These are phyloP conservation scores for Ascochyta clinopodiicola DNA, from an alignment of 2,329 filamentous ascomycete genomes.

Conservation along the genomic window DNA sequence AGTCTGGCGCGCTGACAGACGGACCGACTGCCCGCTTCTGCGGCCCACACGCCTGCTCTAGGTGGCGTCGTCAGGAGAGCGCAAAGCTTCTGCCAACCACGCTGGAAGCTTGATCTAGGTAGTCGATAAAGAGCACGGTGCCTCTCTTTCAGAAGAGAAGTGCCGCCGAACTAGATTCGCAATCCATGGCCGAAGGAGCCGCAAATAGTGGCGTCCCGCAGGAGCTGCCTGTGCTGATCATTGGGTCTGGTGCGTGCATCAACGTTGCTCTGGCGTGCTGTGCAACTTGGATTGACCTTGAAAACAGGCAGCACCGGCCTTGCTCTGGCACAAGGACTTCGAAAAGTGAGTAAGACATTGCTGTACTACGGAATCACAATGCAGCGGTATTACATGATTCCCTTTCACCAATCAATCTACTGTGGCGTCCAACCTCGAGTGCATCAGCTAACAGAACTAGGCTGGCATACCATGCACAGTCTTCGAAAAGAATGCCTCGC, in stretches of 20 bases:
- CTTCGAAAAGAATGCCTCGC: constrained; percentile 62
- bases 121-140: background rate
- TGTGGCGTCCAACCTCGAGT: background rate
- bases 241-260: constrained; percentile 40
- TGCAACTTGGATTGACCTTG: constrained; percentile 19
- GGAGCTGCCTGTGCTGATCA: constrained; percentile 35
- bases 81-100: constrained; percentile 14
- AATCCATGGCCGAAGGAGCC: constrained; percentile 7
- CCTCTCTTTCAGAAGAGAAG: background rate
- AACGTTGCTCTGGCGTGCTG: background rate
- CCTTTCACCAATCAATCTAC: background rate
- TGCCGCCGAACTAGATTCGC: background rate
- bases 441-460: constrained; percentile 28
- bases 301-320: constrained; percentile 44
- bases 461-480: constrained; percentile 55
- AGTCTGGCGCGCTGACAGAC: background rate
- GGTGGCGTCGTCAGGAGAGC: background rate
- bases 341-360: constrained; percentile 33
- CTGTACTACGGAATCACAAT: background rate
- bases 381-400: constrained; percentile 11
- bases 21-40: background rate
- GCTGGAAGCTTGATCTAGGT: background rate
- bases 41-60: background rate
- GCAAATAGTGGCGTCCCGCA: background rate
- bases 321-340: constrained; percentile 46